phyloP scores from a whole-genome alignment of 192 early-diverging fungal species.

The Spizellomyces punctatus region DNA sequence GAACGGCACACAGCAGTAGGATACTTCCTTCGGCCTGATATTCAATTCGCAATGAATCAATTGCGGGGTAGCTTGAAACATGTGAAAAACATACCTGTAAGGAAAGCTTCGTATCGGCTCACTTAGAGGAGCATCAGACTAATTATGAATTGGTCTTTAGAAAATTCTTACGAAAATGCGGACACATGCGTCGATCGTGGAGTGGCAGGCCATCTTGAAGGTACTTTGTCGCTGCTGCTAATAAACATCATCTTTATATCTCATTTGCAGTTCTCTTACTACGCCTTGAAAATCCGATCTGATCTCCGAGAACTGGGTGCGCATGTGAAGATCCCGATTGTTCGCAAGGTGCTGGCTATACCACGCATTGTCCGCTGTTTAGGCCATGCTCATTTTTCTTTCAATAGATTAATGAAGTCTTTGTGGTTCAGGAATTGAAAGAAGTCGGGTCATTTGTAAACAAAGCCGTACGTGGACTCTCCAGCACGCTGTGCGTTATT shows the following conservation, averaged over 20 bases:
- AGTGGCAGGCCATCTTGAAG: constrained; percentile 67
- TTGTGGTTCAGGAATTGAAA: constrained; percentile 41
- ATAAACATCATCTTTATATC: neutral
- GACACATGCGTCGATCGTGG: constrained; percentile 47
- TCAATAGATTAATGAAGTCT: constrained; percentile 42
- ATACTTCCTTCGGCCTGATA: constrained; percentile 51
- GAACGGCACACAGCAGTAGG: constrained; percentile 60
- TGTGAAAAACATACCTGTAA: constrained; percentile 45
- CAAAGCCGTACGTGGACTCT: constrained; percentile 47
- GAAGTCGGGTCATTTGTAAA: constrained; percentile 61
- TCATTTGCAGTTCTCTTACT: constrained; percentile 56
- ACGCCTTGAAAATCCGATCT: constrained; percentile 54
- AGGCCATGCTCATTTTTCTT: constrained; percentile 1
- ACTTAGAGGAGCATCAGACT: neutral
- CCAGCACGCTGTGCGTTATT: neutral
- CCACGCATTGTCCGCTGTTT: neutral
- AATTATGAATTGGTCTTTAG: constrained; percentile 1
- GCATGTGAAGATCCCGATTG: constrained; percentile 3
- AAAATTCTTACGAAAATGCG: constrained; percentile 41
- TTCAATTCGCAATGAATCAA: constrained; percentile 42
- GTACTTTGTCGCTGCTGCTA: constrained; percentile 31
- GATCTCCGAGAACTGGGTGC: constrained; percentile 16
- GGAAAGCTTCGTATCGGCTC: neutral
- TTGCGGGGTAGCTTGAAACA: constrained; percentile 43
- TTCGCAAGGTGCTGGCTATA: constrained; percentile 18